phyloP scores from a whole-genome alignment of 2,329 filamentous ascomycete species.

The Neofusicoccum kwambonambiense region DNA sequence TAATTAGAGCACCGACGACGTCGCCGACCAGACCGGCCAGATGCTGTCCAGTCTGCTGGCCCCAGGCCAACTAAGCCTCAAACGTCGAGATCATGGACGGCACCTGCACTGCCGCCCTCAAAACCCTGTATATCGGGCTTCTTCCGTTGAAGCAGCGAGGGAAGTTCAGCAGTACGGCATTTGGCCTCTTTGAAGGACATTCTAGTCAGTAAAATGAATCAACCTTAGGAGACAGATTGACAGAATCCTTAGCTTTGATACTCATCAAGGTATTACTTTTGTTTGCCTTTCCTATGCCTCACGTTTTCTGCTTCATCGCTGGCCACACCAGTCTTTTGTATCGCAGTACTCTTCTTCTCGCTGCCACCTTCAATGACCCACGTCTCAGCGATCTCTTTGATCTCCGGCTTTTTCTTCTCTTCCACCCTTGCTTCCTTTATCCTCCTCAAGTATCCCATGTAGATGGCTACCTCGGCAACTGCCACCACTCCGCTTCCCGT shows the following conservation, averaged over 20 bases:
- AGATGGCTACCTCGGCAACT: slow-evolving; percentile 74
- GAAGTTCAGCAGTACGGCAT: no score
- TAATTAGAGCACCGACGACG: no score
- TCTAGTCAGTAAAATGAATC: no score
- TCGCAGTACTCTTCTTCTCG: background rate
- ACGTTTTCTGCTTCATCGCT: background rate
- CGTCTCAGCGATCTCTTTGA: slow-evolving; percentile 67
- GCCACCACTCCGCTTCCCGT: slow-evolving; percentile 68
- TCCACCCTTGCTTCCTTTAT: slow-evolving; percentile 66
- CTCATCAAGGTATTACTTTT: background rate
- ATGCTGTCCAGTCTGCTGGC: no score
- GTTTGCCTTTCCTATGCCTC: background rate
- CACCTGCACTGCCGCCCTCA: no score
- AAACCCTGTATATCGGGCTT: no score
- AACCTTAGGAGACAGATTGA: background rate
- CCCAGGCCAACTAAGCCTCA: no score
- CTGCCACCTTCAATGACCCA: slow-evolving; percentile 56
- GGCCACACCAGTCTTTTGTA: background rate
- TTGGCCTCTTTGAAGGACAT: no score
- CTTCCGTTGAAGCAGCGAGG: no score
- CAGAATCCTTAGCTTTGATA: background rate
- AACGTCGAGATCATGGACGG: no score
- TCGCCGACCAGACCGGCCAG: no score
- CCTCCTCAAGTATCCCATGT: slow-evolving; percentile 71
- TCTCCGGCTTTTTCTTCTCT: slow-evolving; percentile 61